Evolutionary conservation across 345 rosid genomes (phyloP).

Genomic region (Citrus medica): DNA sequence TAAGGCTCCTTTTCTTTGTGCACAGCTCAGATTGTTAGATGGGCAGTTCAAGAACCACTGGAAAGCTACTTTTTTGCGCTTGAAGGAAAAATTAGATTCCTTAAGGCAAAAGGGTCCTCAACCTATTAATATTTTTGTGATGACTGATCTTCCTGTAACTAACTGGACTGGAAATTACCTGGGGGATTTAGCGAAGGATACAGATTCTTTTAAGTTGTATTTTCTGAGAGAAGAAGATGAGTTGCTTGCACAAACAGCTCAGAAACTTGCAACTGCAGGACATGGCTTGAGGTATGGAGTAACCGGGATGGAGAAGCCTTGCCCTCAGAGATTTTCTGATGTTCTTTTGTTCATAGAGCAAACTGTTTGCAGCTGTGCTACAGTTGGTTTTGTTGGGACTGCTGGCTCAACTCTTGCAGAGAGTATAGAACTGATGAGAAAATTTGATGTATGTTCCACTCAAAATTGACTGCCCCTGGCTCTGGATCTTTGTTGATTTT

Average conservation of each 20-base stretch:
- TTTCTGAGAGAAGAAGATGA: slow-evolving; percentile 56
- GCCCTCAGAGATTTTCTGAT: slow-evolving; percentile 44
- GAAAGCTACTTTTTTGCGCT: slow-evolving; percentile 58
- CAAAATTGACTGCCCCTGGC: slow-evolving; percentile 2
- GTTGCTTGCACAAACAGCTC: slow-evolving; percentile 43
- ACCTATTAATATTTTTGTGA: slow-evolving; percentile 58
- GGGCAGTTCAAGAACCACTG: slow-evolving; percentile 95
- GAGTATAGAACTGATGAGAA: slow-evolving; percentile 73
- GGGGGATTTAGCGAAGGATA: slow-evolving; percentile 62
- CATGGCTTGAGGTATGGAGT: slow-evolving; percentile 51
- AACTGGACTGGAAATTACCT: slow-evolving; percentile 84
- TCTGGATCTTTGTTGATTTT: not conserved
- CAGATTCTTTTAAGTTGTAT: slow-evolving; percentile 47
- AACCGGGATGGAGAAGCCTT: slow-evolving; percentile 35
- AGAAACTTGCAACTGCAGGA: slow-evolving; percentile 40
- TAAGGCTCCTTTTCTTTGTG: slow-evolving; percentile 75
- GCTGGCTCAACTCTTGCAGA: slow-evolving; percentile 91
- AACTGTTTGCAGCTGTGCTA: slow-evolving; percentile 87
- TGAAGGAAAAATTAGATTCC: slow-evolving; percentile 64
- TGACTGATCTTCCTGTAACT: slow-evolving; percentile 88
- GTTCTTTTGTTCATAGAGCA: slow-evolving; percentile 76
- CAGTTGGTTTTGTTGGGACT: slow-evolving; percentile 92
- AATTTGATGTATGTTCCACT: slow-evolving; percentile 39
- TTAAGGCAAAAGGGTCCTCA: slow-evolving; percentile 34
- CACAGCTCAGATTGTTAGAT: slow-evolving; percentile 86